Base-by-base conservation (phyloP, 371 early-diverging fungal genomes). In the Actinomucor elegans region DNA sequence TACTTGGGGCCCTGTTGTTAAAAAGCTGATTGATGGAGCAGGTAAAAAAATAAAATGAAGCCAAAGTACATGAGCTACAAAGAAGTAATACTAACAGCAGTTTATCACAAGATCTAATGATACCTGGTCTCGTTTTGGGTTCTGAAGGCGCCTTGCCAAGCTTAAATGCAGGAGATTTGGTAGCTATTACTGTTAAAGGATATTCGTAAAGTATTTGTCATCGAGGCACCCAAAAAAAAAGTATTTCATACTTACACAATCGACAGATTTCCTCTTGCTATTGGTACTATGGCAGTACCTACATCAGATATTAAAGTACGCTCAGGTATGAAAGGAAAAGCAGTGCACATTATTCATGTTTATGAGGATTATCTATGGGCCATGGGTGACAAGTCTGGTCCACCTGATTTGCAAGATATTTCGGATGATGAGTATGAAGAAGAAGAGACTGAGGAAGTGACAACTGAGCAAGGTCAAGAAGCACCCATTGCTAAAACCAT, bases 31-130 rank as follows among this genome's bases (percentile, higher is more conserved):
- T 10, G 79, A 81, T 33, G 89, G 89, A 1, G 89, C 89, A 28
- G 79, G 79, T 73, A 59, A n/a, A n/a, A n/a, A n/a, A n/a, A n/a
- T n/a, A n/a, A n/a, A n/a, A 48, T 36, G 5, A 5, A 12, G 3
- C 17, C 18, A 5, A 21, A 42, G n/a, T 24, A 21, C 1, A n/a
- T 34, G 11, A 15, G 15, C 17, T n/a, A 9, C n/a, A n/a, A n/a
- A n/a, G n/a, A n/a, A n/a, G n/a, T n/a, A n/a, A n/a, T n/a, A n/a
- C n/a, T n/a, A n/a, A n/a, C n/a, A n/a, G n/a, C n/a, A n/a, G n/a
- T n/a, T n/a, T n/a, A n/a, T n/a, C n/a, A n/a, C n/a, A n/a, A 78
- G 85, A 85, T 55, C 55, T 85, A 24, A 85, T 85, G 85, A 81
- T 85, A 54, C 85, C 85, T 5, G 85, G 85, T 20, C 56, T 85